Conservation (phyloP, 345 rosid genomes). For the Limnanthes douglasii region DNA sequence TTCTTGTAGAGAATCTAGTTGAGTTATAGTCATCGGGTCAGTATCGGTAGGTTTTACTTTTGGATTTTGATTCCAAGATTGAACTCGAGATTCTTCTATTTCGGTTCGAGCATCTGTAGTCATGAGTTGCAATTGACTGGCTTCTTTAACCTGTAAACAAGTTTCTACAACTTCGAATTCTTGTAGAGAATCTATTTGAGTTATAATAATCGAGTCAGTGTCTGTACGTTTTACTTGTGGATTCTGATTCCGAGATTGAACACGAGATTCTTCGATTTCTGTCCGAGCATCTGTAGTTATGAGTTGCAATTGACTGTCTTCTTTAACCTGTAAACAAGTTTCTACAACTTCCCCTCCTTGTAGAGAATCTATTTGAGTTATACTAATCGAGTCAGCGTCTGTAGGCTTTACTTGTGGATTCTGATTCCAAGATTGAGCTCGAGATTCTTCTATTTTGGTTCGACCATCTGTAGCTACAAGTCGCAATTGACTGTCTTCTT, state of each 20-base stretch:
- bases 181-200: background rate
- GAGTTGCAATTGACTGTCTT: background rate
- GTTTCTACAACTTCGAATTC: background rate
- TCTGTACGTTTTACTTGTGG: conserved; percentile 4
- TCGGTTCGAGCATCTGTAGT: conserved; percentile 11
- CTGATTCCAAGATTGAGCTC: conserved; percentile 6
- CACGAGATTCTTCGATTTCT: background rate
- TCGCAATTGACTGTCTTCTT: background rate
- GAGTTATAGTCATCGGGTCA: no score
- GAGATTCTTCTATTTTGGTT: conserved; percentile 1
- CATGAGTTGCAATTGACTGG: conserved; percentile 1
- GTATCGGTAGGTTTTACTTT: conserved; percentile 3
- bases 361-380: no score
- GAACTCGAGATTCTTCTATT: background rate
- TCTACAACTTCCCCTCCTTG: no score
- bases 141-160: conserved; percentile 3
- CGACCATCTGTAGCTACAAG: conserved; percentile 11
- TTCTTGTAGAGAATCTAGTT: background rate
- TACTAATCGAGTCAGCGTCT: conserved; percentile 12
- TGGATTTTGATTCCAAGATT: conserved; percentile 6
- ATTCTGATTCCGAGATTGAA: conserved; percentile 5
- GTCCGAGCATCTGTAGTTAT: conserved; percentile 4
- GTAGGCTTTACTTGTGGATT: conserved; percentile 5
- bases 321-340: no score
- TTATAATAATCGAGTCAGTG: conserved; percentile 15